Base-by-base conservation (phyloP, 371 early-diverging fungal genomes). In the Mortierella sp. region DNA sequence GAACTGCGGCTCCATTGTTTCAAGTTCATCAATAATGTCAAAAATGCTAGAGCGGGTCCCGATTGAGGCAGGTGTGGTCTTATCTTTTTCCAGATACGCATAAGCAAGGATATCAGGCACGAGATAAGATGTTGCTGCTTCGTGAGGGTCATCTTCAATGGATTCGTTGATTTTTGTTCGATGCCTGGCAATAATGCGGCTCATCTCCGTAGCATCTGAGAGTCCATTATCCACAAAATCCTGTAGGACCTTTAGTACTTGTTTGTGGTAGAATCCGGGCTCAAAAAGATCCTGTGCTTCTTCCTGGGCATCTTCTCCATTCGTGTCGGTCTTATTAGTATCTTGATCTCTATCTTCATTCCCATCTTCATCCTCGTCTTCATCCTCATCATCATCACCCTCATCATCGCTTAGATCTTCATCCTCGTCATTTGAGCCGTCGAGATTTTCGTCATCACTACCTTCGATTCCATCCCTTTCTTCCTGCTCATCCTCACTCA, bases 91-190 rank as follows among this genome's bases (percentile, higher is more conserved):
- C 55, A 47, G 69, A 68, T 70, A 90, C 59, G 74, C 85, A 72
- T 86, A 81, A 0, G 90, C 86, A 9, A 92, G 84, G 26, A 94
- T 85, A 63, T 92, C 93, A 0, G 86, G 85, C 23, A 90, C 71
- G 31, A 92, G 34, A 35, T 80, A 80, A 0, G 78, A 77, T 15
- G 89, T 84, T 15, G 90, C 73, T 9, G 82, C 67, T 37, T 91
- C 92, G 63, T 89, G 89, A 0, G 93, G 92, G 59, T 89, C 87
- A 28, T 90, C 87, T 73, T 94, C 93, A 63, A 93, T 83, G 8
- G 78, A 78, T 66, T 88, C 85, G 40, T 83, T 78, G 61, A 85
- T 63, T 56, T 78, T 70, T n/a, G 87, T 83, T 22, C 85, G 83
- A 58, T 82, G 82, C 29, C 83, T 59, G 23, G 72, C 72, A 54